phyloP scores from a whole-genome alignment of 306 rosid species.

The Quercus glauca region DNA sequence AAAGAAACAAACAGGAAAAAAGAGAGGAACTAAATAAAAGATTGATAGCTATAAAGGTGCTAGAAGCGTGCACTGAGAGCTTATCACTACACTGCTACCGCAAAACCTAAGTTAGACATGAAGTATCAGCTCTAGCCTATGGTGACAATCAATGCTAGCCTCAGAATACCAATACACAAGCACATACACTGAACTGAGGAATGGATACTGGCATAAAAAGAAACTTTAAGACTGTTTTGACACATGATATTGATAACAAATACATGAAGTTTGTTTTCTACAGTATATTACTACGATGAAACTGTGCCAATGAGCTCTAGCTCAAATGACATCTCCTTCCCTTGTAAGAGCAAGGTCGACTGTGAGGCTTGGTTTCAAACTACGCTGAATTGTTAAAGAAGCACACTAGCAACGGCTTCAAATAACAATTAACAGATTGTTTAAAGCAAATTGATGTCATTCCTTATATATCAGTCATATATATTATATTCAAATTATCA shows the following conservation, averaged over 20 bases:
- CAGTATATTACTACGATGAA: neutral
- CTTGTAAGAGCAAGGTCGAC: no score
- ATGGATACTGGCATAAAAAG: neutral
- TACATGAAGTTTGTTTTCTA: neutral
- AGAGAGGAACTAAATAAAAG: neutral
- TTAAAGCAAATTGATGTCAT: neutral
- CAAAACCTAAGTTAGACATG: neutral
- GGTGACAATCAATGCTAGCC: neutral
- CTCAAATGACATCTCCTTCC: no score
- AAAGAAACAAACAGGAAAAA: neutral
- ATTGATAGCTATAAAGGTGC: neutral
- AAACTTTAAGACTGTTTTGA: neutral
- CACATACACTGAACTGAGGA: neutral
- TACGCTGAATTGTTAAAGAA: neutral
- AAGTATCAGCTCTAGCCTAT: neutral
- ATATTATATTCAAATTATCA: constrained; percentile 3
- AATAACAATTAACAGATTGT: neutral
- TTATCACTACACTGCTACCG: neutral
- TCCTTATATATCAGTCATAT: neutral
- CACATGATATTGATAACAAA: neutral
- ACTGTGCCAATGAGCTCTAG: neutral
- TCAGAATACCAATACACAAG: neutral
- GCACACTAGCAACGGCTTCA: neutral
- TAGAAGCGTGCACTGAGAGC: neutral
- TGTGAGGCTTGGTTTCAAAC: no score